These are phyloP conservation scores for Teratosphaeria epicoccoides DNA, from an alignment of 2,329 filamentous ascomycete species.

Conservation along the genomic window DNA sequence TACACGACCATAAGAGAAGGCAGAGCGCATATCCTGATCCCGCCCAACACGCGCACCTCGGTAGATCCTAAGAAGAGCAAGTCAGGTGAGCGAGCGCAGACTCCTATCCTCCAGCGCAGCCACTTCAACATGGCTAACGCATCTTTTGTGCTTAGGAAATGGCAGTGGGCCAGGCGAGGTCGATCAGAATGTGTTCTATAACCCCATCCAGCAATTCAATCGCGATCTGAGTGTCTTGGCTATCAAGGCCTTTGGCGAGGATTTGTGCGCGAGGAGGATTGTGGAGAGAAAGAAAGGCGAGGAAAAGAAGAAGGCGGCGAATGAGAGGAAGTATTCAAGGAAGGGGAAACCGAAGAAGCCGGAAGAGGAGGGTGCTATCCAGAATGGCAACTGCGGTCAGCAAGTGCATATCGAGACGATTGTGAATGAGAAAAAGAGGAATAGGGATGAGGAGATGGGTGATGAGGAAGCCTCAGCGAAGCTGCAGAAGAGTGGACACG, in stretches of 20 bases:
- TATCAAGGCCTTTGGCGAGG: slow-evolving; percentile 78
- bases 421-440: slow-evolving; percentile 1
- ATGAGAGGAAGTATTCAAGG: slow-evolving; percentile 25
- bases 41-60: slow-evolving; percentile 40
- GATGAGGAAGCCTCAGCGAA: slow-evolving; percentile 1
- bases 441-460: background rate
- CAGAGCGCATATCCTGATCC: slow-evolving; percentile 56
- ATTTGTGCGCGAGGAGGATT: slow-evolving; percentile 29
- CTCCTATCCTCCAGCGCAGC: slow-evolving; percentile 18
- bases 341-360: slow-evolving; percentile 14
- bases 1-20: slow-evolving; percentile 54
- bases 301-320: slow-evolving; percentile 20
- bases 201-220: slow-evolving; percentile 98
- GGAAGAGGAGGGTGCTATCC: slow-evolving; percentile 5
- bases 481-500: background rate
- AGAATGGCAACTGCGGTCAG: slow-evolving; percentile 2
- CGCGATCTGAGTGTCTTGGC: slow-evolving; percentile 86
- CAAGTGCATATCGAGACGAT: slow-evolving; percentile 2
- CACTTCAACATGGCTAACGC: slow-evolving; percentile 27
- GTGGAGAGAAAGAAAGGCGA: slow-evolving; percentile 23
- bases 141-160: slow-evolving; percentile 1
- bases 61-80: slow-evolving; percentile 35
- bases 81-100: slow-evolving; percentile 11
- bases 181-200: slow-evolving; percentile 84
- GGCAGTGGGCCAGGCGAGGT: slow-evolving; percentile 41